phyloP scores from a whole-genome alignment of 2,329 filamentous ascomycete species.

The Xylaria sp. region DNA sequence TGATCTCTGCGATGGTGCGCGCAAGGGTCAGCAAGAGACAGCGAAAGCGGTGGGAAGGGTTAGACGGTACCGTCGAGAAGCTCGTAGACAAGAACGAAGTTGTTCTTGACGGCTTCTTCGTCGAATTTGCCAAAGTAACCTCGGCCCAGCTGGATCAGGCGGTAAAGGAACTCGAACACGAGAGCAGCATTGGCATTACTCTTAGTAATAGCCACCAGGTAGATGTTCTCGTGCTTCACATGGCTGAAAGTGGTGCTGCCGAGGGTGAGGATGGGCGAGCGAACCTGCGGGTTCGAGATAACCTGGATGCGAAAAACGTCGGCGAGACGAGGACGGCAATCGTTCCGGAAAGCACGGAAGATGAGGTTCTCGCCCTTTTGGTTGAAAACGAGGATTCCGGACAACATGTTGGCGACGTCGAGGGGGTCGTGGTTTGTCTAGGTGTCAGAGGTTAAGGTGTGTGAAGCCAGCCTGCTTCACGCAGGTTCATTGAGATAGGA shows the following conservation, averaged over 20 bases:
- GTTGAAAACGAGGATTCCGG: conserved; percentile 96
- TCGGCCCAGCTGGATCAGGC: conserved; percentile 81
- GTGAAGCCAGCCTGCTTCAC: neutral
- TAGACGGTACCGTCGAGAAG: conserved; percentile 68
- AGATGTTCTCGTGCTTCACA: conserved; percentile 99
- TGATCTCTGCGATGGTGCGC: conserved; percentile 62
- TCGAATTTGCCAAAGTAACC: conserved; percentile 99
- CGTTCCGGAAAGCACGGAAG: conserved; percentile 96
- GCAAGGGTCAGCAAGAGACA: conserved; percentile 1
- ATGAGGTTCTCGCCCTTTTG: conserved; percentile 99
- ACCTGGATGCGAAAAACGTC: conserved; percentile 99
- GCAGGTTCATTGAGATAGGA: neutral
- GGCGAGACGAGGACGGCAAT: conserved; percentile 93
- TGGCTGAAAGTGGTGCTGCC: conserved; percentile 98
- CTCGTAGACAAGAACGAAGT: conserved; percentile 98
- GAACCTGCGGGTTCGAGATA: conserved; percentile 95
- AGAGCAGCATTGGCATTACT: conserved; percentile 98
- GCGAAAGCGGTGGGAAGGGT: neutral
- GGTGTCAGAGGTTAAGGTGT: neutral
- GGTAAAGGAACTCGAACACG: conserved; percentile 96
- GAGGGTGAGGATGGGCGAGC: conserved; percentile 93
- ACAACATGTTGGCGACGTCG: conserved; percentile 66
- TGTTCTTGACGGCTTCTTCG: conserved; percentile 99
- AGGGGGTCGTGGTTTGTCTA: neutral
- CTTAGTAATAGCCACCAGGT: conserved; percentile 94